Conservation (phyloP, 441 rosid genomes). For the Adansonia gregorii region DNA sequence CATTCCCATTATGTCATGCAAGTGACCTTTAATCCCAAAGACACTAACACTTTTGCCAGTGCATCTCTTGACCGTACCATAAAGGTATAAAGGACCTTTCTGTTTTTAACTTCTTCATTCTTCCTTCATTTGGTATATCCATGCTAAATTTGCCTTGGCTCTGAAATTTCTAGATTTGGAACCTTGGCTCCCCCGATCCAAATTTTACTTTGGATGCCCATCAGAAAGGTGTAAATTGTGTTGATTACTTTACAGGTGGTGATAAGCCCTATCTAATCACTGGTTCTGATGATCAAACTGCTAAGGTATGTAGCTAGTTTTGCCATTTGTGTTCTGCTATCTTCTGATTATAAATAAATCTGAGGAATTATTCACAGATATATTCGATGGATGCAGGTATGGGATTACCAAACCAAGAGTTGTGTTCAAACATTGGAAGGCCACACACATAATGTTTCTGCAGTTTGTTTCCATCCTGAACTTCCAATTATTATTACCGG, state of each 20-base stretch:
- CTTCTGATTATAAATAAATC: constrained; percentile 21
- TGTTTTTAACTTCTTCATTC: constrained; percentile 15
- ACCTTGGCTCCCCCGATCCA: constrained; percentile 93
- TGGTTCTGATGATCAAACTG: constrained; percentile 97
- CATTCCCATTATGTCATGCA: constrained; percentile 96
- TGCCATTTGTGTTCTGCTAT: not conserved
- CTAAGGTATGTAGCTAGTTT: constrained; percentile 61
- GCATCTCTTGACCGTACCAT: constrained; percentile 87
- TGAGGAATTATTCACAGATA: constrained; percentile 27
- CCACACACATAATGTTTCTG: constrained; percentile 75
- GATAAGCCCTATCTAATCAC: constrained; percentile 87
- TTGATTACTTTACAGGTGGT: constrained; percentile 90
- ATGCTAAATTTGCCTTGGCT: constrained; percentile 24
- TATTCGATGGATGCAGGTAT: constrained; percentile 46
- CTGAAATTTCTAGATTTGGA: constrained; percentile 72
- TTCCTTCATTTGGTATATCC: constrained; percentile 20
- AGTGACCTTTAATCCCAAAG: constrained; percentile 70
- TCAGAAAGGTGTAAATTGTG: constrained; percentile 93
- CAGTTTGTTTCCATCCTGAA: constrained; percentile 75
- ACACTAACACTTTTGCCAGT: constrained; percentile 77
- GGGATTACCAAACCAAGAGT: constrained; percentile 69
- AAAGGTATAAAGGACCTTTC: constrained; percentile 53
- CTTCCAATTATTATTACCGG: constrained; percentile 74
- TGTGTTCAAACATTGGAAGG: constrained; percentile 77
- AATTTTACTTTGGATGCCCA: constrained; percentile 92